A percentile compares a stretch with the other conserved stretches of the same genome.
These are phyloP conservation scores for Aspergillus nanangensis DNA, from an alignment of 495 filamentous ascomycete genomes.

Conservation along the genomic window DNA sequence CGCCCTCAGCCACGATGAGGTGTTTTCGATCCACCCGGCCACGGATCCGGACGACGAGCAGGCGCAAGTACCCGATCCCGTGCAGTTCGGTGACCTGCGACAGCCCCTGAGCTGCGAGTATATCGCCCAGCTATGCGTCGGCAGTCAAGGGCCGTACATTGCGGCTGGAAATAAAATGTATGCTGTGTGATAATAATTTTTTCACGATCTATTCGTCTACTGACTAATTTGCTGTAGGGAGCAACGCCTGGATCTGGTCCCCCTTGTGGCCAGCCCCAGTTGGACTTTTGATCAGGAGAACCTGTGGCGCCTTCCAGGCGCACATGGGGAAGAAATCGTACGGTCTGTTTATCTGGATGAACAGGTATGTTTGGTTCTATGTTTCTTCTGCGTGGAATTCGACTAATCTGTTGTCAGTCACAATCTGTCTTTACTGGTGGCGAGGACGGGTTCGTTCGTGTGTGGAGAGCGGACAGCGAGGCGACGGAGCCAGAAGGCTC, in stretches of 20 bases:
- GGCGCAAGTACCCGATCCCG: constrained; percentile 43
- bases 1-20: constrained; percentile 76
- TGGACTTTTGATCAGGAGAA: constrained; percentile 62
- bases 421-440: constrained; percentile 70
- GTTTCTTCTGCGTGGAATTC: background rate
- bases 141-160: constrained; percentile 44
- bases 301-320: constrained; percentile 63
- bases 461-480: constrained; percentile 30
- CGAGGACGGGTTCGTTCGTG: constrained; percentile 68
- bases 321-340: constrained; percentile 80
- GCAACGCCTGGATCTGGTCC: constrained; percentile 63
- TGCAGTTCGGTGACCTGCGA: constrained; percentile 74
- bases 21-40: constrained; percentile 69
- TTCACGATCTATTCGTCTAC: too few relatives aligned
- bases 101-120: constrained; percentile 73
- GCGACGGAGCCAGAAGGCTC: constrained; percentile 14
- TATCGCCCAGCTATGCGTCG: constrained; percentile 63
- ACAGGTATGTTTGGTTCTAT: constrained; percentile 40
- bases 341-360: constrained; percentile 73
- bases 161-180: constrained; percentile 42
- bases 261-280: constrained; percentile 48
- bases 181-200: too few relatives aligned
- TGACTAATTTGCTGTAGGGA: too few relatives aligned
- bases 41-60: constrained; percentile 55
- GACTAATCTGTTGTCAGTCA: constrained; percentile 33